Evolutionary conservation across 345 rosid genomes (phyloP).

Genomic region (Eucalyptus marginata): DNA sequence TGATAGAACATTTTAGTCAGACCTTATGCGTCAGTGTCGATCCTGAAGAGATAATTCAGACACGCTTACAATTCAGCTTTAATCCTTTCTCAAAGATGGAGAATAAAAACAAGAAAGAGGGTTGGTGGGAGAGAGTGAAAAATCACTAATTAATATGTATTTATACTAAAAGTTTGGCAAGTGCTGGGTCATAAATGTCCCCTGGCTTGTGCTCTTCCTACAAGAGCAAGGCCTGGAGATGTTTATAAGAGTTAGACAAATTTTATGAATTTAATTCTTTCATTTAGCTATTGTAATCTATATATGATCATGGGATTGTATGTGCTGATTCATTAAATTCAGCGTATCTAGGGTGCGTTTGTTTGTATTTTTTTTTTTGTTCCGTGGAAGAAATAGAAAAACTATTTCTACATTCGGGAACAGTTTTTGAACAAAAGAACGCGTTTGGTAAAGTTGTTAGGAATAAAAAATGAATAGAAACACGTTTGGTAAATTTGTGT

Average conservation of each 20-base stretch:
- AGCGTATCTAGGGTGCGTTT: neutral
- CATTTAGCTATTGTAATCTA: neutral
- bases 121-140: neutral
- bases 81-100: neutral
- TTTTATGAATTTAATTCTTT: neutral
- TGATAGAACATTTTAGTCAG: neutral
- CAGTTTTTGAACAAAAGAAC: too few relatives aligned
- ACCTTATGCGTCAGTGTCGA: neutral
- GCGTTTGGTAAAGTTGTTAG: too few relatives aligned
- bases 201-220: neutral
- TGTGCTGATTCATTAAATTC: neutral
- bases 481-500: too few relatives aligned
- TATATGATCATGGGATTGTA: neutral
- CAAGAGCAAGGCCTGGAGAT: neutral
- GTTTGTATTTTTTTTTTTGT: too few relatives aligned
- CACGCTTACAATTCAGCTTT: neutral
- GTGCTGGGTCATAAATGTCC: neutral
- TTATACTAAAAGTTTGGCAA: neutral
- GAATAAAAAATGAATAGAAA: too few relatives aligned
- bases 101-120: neutral
- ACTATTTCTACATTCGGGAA: too few relatives aligned
- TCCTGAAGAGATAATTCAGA: neutral
- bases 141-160: neutral
- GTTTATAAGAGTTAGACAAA: neutral
- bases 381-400: too few relatives aligned